Evolutionary conservation across 1,284 basidiomycete genomes (phyloP).

Genomic region (Papiliotrema fonsecae): DNA sequence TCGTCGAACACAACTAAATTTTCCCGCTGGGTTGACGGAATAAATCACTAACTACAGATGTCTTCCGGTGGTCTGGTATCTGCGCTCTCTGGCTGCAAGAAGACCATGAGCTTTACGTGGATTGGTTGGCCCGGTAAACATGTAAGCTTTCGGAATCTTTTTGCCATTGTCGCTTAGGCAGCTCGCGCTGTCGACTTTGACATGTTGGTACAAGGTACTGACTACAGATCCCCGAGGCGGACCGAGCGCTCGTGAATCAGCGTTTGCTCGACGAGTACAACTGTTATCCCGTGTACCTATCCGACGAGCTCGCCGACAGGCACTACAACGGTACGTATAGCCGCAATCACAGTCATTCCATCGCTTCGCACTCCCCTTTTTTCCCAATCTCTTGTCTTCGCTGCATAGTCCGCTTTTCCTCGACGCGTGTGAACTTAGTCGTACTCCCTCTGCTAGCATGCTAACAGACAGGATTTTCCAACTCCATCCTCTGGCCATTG

Average conservation of each 20-base stretch:
- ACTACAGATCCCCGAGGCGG: constrained; percentile 83
- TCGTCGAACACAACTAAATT: too few relatives aligned
- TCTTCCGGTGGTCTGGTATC: constrained; percentile 92
- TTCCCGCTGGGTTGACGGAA: too few relatives aligned
- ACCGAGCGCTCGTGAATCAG: constrained; percentile 77
- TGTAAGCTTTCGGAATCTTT: constrained; percentile 26
- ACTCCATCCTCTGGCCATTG: constrained; percentile 98
- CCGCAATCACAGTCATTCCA: not conserved
- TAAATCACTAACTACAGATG: too few relatives aligned
- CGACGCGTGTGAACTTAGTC: too few relatives aligned
- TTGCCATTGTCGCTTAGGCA: not conserved
- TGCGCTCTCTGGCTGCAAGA: constrained; percentile 91
- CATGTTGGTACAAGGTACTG: too few relatives aligned
- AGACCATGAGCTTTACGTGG: constrained; percentile 92
- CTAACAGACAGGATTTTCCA: constrained; percentile 65
- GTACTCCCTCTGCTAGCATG: too few relatives aligned
- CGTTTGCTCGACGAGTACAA: constrained; percentile 90
- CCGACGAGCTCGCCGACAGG: constrained; percentile 92
- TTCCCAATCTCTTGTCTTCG: too few relatives aligned
- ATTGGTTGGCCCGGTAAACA: constrained; percentile 68
- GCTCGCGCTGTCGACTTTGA: constrained; percentile 36
- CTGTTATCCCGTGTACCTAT: constrained; percentile 95
- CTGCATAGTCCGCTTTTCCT: too few relatives aligned
- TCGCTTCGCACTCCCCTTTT: too few relatives aligned
- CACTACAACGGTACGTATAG: constrained; percentile 77